These are phyloP conservation scores for Starmerella kuoi DNA, from an alignment of 805 yeast genomes.

Conservation along the genomic window DNA sequence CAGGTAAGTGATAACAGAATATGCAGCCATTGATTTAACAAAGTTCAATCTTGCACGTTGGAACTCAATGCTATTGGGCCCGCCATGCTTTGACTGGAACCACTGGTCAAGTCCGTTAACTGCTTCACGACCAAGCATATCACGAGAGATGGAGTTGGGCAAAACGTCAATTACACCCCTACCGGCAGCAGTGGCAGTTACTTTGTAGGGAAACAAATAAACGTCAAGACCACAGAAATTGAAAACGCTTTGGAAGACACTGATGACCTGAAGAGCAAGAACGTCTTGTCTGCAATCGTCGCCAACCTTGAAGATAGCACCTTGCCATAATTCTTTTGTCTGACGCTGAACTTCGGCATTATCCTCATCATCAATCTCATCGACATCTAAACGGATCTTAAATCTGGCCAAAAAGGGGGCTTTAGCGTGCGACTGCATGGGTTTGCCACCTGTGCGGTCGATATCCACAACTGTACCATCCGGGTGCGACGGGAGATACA, in stretches of 20 bases:
- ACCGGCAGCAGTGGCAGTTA: constrained; percentile 97
- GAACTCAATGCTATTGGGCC: constrained; percentile 79
- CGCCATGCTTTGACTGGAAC: constrained; percentile 83
- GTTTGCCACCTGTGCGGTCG: constrained; percentile 82
- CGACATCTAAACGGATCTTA: constrained; percentile 48
- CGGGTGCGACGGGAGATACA: constrained; percentile 90
- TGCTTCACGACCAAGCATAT: constrained; percentile 97
- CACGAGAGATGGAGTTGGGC: constrained; percentile 90
- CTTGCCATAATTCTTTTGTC: constrained; percentile 64
- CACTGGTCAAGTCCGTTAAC: constrained; percentile 93
- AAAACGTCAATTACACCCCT: constrained; percentile 97
- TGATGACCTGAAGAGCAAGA: constrained; percentile 78
- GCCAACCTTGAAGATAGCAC: constrained; percentile 97
- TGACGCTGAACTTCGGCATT: constrained; percentile 12
- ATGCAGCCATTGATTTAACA: constrained; percentile 85
- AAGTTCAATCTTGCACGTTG: constrained; percentile 87
- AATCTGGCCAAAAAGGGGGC: constrained; percentile 98
- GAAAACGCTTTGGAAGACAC: constrained; percentile 88
- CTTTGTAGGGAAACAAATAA: constrained; percentile 85
- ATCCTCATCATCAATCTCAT: constrained; percentile 20
- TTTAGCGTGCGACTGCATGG: constrained; percentile 94
- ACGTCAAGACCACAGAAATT: constrained; percentile 75
- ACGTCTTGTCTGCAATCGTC: constrained; percentile 98
- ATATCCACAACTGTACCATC: constrained; percentile 90
- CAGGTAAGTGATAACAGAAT: constrained; percentile 79